A percentile compares a stretch with the other conserved stretches of the same genome.
Evolutionary conservation across 768 basidiomycete genomes (phyloP).

Genomic region (Lactifluus volemus): DNA sequence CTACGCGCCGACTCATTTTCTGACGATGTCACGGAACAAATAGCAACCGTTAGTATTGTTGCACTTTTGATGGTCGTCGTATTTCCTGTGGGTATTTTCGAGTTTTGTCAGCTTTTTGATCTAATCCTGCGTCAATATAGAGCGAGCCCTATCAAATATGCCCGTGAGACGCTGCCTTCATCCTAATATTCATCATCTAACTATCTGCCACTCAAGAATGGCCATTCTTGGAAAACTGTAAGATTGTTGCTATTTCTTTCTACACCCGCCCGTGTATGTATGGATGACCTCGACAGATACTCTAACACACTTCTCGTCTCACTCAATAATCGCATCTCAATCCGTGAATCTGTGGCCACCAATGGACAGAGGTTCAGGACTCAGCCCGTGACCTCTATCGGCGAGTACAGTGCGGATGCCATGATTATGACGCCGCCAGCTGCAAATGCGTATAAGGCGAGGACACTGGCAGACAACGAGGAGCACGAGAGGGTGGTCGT

Average conservation of each 20-base stretch:
- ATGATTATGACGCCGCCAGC: too few species aligned
- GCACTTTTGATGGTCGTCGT: not conserved
- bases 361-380: too few species aligned
- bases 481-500: too few species aligned
- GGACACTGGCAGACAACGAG: too few species aligned
- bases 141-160: not conserved
- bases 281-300: not conserved
- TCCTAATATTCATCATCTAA: not conserved
- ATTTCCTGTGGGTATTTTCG: not conserved
- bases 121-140: not conserved
- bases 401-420: too few species aligned
- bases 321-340: slow-evolving; percentile 3
- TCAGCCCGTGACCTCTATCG: too few species aligned
- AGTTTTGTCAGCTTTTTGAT: not conserved
- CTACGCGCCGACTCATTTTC: not conserved
- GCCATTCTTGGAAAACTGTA: slow-evolving; percentile 1
- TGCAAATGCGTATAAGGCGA: too few species aligned
- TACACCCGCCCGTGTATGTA: not conserved
- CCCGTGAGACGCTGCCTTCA: slow-evolving; percentile 1
- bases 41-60: slow-evolving; percentile 1
- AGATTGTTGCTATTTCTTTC: not conserved
- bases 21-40: not conserved
- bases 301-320: slow-evolving; percentile 1
- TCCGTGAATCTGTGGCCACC: not conserved
- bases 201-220: not conserved